Evolutionary conservation across 495 filamentous ascomycete genomes (phyloP).

Genomic region (Penicillium herquei): DNA sequence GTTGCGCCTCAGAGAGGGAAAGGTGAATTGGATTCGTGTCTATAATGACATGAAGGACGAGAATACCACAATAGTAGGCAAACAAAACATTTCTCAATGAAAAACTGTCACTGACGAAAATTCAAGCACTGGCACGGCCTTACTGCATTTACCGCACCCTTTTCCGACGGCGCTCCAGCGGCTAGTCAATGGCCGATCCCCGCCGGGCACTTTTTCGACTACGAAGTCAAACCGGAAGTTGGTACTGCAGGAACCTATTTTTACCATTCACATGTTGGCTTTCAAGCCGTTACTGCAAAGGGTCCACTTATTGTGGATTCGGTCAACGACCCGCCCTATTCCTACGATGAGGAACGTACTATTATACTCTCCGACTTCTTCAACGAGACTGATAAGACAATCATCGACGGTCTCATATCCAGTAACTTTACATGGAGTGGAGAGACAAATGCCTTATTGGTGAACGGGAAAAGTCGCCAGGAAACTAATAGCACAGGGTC

Average conservation of each 20-base stretch:
- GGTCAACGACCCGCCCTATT: conserved; percentile 34
- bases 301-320: conserved; percentile 57
- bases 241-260: conserved; percentile 57
- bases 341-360: conserved; percentile 57
- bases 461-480: conserved; percentile 41
- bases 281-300: conserved; percentile 52
- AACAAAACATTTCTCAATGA: conserved; percentile 10
- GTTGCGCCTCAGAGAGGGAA: conserved; percentile 44
- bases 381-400: conserved; percentile 38
- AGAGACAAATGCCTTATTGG: conserved; percentile 48
- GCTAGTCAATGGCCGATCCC: conserved; percentile 60
- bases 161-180: conserved; percentile 53
- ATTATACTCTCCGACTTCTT: conserved; percentile 54
- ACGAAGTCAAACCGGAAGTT: conserved; percentile 49
- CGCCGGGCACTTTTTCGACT: conserved; percentile 59
- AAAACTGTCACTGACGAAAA: conserved; percentile 8
- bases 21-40: conserved; percentile 56
- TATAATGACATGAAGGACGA: conserved; percentile 55
- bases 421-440: conserved; percentile 13
- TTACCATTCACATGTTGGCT: conserved; percentile 59
- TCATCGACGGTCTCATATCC: conserved; percentile 36
- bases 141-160: conserved; percentile 52
- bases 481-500: conserved; percentile 35
- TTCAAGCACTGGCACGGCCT: conserved; percentile 61
- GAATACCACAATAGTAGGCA: conserved; percentile 54